Evolutionary conservation across 495 filamentous ascomycete species (phyloP), one percentile per base, ranked within the genome.

Genomic region (Pseudevernia furfuracea): DNA sequence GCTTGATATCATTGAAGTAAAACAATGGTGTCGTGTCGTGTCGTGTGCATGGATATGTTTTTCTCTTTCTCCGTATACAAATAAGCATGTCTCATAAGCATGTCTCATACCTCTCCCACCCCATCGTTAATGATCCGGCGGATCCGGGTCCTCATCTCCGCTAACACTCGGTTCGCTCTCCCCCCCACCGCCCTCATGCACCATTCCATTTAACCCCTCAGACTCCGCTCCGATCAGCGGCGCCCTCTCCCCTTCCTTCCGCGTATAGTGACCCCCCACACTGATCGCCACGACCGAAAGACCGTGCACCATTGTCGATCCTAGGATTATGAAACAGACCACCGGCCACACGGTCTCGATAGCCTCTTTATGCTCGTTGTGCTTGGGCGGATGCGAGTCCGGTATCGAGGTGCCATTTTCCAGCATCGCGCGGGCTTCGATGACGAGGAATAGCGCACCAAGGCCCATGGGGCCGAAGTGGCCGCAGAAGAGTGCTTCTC

Each of bases 391-490:
- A 30, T 75, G 61, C 15, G 71, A 69, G 15, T 73, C 39, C 5
- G 77, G 75, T 9, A 71, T 9, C 4, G 73, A 73, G 0, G 70
- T 71, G 19, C 67, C 77, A 3, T 70, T 79, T 63, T 81, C 78
- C 1, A 83, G 68, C 59, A 79, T 69, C 1, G 73, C 79, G 21
- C 77, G 69, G 3, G 78, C 79, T 72, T 82, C 80, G 53, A 82
- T 80, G 52, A 78, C 75, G 14, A 83, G 73, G 69, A 82, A 83
- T 17, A 81, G 60, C 9, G 75, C 80, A 2, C 80, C 80, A 2
- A 81, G 71, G 36, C 80, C 80, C 76, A 83, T 83, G 46, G 79
- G 78, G 1, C 78, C 79, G 65, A 83, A 82, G 67, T 82, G 80
- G 0, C 80, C 80, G 62, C 71, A 74, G 70, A 81, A 83, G 8